Percentiles rank a stretch among this genome's conserved stretches.
Conservation (phyloP, 495 filamentous ascomycete genomes). For the Haplographium delicatum region DNA sequence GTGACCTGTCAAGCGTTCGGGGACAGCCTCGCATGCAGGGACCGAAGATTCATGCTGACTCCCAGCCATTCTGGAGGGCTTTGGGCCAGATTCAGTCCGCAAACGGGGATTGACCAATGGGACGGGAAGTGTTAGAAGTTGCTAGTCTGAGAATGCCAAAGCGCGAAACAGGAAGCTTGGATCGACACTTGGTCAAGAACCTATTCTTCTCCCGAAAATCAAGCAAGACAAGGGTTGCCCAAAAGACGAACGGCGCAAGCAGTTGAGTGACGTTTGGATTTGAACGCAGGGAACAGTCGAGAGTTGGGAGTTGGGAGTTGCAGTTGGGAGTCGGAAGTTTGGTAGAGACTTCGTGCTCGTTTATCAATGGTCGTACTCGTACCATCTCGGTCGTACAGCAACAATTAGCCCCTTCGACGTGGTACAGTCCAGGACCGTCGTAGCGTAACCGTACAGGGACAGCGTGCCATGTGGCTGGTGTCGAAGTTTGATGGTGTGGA, state of each 20-base stretch:
- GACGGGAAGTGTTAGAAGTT: not conserved
- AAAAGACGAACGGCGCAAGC: not conserved
- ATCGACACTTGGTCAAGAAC: not conserved
- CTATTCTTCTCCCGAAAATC: not conserved
- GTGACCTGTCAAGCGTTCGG: conserved; percentile 16
- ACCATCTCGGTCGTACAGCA: no score
- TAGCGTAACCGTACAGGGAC: no score
- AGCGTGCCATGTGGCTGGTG: no score
- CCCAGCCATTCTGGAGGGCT: conserved; percentile 3
- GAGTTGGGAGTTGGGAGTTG: no score
- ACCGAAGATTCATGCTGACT: conserved; percentile 13
- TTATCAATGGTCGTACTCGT: no score
- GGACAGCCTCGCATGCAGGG: conserved; percentile 9
- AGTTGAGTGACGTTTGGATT: no score
- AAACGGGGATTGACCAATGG: conserved; percentile 24
- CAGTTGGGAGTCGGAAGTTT: not conserved
- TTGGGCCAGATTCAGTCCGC: conserved; percentile 3
- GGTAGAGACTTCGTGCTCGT: no score
- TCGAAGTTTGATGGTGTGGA: no score
- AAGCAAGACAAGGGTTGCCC: no score
- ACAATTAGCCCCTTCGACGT: no score
- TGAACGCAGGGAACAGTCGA: no score
- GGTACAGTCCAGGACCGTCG: no score
- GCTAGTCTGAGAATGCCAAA: not conserved
- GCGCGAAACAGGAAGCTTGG: not conserved